These are phyloP conservation scores for Apiotrichum laibachii DNA, from an alignment of 1,284 basidiomycete genomes.

Conservation along the genomic window DNA sequence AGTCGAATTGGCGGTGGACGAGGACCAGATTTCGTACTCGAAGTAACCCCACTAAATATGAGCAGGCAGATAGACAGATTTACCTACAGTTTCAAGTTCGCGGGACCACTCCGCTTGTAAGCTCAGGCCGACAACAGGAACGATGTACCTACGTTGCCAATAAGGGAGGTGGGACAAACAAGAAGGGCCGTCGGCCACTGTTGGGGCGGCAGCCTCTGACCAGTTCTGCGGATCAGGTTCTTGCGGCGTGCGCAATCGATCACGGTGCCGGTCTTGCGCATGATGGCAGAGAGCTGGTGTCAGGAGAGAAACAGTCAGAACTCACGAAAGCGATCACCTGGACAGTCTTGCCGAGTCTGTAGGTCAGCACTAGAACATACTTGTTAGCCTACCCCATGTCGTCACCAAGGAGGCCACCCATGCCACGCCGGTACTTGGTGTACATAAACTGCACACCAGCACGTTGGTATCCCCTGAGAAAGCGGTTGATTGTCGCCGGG, in stretches of 20 bases:
- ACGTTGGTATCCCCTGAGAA: slow-evolving; percentile 54
- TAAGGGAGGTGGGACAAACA: slow-evolving; percentile 50
- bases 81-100: slow-evolving; percentile 52
- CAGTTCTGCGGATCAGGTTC: slow-evolving; percentile 20
- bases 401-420: slow-evolving; percentile 54
- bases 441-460: slow-evolving; percentile 54
- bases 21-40: slow-evolving; percentile 35
- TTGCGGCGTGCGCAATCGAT: slow-evolving; percentile 44
- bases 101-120: slow-evolving; percentile 47
- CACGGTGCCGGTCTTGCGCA: slow-evolving; percentile 52
- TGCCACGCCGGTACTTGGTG: slow-evolving; percentile 46
- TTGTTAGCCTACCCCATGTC: slow-evolving; percentile 53
- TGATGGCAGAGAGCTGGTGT: slow-evolving; percentile 53
- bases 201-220: slow-evolving; percentile 23
- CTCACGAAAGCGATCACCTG: slow-evolving; percentile 48
- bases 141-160: slow-evolving; percentile 45
- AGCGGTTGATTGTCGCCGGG: slow-evolving; percentile 53
- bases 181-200: slow-evolving; percentile 48
- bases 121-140: slow-evolving; percentile 6
- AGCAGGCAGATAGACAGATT: no score
- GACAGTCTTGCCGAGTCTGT: slow-evolving; percentile 49
- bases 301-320: background rate
- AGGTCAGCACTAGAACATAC: background rate
- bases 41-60: slow-evolving; percentile 45
- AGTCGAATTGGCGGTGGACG: slow-evolving; percentile 7